A percentile compares a stretch with the other conserved stretches of the same genome.
These are phyloP conservation scores for Amylocystis lapponica DNA, from an alignment of 768 basidiomycete genomes.

Conservation along the genomic window DNA sequence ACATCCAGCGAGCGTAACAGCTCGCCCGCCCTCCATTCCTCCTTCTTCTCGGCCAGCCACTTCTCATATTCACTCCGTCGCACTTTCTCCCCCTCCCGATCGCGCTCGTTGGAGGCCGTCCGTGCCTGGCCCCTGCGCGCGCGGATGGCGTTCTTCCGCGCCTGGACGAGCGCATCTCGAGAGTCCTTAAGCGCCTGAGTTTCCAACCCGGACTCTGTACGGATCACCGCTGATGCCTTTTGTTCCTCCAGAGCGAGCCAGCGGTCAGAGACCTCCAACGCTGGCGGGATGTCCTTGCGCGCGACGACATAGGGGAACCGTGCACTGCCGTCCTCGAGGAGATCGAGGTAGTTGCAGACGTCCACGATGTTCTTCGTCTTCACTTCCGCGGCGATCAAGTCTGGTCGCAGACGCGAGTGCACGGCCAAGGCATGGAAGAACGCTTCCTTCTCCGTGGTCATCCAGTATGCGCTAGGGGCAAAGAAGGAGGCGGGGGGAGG, in stretches of 20 bases:
- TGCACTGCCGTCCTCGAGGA: slow-evolving; percentile 37
- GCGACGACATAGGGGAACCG: slow-evolving; percentile 7
- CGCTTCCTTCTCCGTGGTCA: slow-evolving; percentile 53
- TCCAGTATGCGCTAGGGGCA: slow-evolving; percentile 46
- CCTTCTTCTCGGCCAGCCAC: slow-evolving; percentile 19
- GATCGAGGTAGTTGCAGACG: slow-evolving; percentile 60
- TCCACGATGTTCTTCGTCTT: slow-evolving; percentile 61
- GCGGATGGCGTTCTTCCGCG: slow-evolving; percentile 16
- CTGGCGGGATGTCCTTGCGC: slow-evolving; percentile 35
- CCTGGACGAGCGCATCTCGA: slow-evolving; percentile 14
- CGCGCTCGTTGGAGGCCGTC: slow-evolving; percentile 11
- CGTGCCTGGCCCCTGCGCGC: slow-evolving; percentile 13
- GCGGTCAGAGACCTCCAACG: slow-evolving; percentile 44
- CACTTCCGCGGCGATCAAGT: slow-evolving; percentile 67
- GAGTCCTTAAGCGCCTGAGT: slow-evolving; percentile 13
- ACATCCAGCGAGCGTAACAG: slow-evolving; percentile 24
- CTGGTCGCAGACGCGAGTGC: slow-evolving; percentile 69
- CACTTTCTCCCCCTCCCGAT: slow-evolving; percentile 21
- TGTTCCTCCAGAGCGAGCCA: slow-evolving; percentile 47
- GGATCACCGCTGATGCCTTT: slow-evolving; percentile 27
- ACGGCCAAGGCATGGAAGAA: slow-evolving; percentile 69
- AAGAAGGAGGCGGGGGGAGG: slow-evolving; percentile 27
- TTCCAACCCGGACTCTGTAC: slow-evolving; percentile 27
- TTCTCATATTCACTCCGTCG: slow-evolving; percentile 17
- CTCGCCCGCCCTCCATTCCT: slow-evolving; percentile 24